Evolutionary conservation across 805 yeast genomes (phyloP).

Genomic region (Wickerhamiella sergipiensis): DNA sequence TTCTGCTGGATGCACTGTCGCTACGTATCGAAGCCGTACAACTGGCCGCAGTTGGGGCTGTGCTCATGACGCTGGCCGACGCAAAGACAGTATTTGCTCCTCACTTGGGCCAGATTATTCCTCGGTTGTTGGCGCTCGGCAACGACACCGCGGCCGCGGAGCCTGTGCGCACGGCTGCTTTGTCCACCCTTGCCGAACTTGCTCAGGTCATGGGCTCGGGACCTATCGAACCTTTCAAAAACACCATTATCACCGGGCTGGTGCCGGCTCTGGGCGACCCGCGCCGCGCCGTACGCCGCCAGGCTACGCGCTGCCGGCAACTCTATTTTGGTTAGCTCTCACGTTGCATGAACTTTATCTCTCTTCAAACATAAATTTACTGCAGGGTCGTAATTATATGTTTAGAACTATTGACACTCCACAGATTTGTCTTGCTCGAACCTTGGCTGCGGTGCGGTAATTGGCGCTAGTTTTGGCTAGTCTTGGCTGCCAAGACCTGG

Average conservation of each 20-base stretch:
- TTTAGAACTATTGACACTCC: background rate
- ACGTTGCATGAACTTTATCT: background rate
- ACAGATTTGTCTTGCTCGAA: too few relatives aligned
- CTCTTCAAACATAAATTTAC: slow-evolving; percentile 1
- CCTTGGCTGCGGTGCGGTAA: too few relatives aligned
- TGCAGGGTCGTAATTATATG: background rate
- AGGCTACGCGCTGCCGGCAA: slow-evolving; percentile 72
- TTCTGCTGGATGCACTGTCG: slow-evolving; percentile 50
- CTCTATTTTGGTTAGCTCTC: slow-evolving; percentile 38
- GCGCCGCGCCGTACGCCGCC: slow-evolving; percentile 59
- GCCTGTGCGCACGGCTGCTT: slow-evolving; percentile 40
- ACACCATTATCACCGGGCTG: slow-evolving; percentile 34
- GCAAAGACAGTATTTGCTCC: slow-evolving; percentile 38
- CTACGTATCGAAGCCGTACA: slow-evolving; percentile 24
- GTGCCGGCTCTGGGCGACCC: slow-evolving; percentile 52
- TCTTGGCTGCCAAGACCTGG: too few relatives aligned
- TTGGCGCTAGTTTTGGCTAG: too few relatives aligned
- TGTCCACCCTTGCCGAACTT: slow-evolving; percentile 43
- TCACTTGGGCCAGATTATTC: slow-evolving; percentile 45
- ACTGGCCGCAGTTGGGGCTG: background rate
- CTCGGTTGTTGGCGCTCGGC: slow-evolving; percentile 32
- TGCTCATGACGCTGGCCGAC: slow-evolving; percentile 33
- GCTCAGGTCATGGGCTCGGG: slow-evolving; percentile 28
- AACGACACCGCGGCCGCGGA: slow-evolving; percentile 22
- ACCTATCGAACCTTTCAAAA: slow-evolving; percentile 38